Evolutionary conservation across 1,284 basidiomycete species (phyloP), one percentile per base, ranked within the genome.

Genomic region (Fomes fomentarius): DNA sequence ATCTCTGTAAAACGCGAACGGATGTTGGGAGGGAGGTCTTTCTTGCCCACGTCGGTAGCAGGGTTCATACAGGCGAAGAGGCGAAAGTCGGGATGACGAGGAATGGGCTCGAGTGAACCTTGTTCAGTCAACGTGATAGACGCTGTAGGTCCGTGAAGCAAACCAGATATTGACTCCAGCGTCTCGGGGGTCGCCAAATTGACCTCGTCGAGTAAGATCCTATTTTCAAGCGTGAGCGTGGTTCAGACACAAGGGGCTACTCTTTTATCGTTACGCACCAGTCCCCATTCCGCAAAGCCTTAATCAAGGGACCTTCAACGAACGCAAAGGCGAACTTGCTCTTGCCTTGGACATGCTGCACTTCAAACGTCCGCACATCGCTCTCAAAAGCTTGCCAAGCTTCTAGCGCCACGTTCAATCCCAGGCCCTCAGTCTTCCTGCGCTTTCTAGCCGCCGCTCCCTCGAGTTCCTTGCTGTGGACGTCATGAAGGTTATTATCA

Each of bases 51-150:
- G 62, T 99, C 97, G 2, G 96, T 99, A 0, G 97, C 97, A 2
- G 97, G 97, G 68, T 99, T 99, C 97, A 99, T 99, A 70, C 97
- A 99, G 1, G 95, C 96, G 66, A 99, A 99, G 8, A 99, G 77
- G 24, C 96, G 90, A 75, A 99, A 99, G 64, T 97, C 89, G 17
- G 94, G 87, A 70, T 99, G 97, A 1, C 97, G 89, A 30, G 88
- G 87, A 24, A 99, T 82, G 1, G 93, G 91, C 66, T 96, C 93
- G 52, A 98, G 74, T 26, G 95, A 92, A 1, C 96, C 97, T 68
- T 95, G 88, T 69, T 99, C 97, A 0, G 94, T 96, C 50, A 99
- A 77, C 0, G 95, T 93, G 54, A 99, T 88, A 1, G 96, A 98
- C 1, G 93, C 86, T 8, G 83, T 86, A 0, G 93, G 83, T n/a